Conservation (phyloP, 306 rosid species). For the Boehmeria nivea region DNA sequence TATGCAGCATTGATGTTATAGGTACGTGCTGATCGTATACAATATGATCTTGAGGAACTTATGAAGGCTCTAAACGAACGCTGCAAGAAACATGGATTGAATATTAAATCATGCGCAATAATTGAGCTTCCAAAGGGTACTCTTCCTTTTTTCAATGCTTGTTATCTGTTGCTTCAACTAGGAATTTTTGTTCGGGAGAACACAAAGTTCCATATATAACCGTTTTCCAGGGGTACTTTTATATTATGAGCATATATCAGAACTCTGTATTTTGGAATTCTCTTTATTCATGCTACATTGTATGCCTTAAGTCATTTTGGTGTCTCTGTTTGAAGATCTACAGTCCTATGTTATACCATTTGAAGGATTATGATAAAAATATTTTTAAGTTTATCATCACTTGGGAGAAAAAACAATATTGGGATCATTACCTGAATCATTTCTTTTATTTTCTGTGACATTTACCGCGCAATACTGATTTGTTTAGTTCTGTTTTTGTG, state of each 20-base stretch:
- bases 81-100: constrained; percentile 81
- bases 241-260: too few relatives aligned
- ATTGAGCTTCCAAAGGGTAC: constrained; percentile 82
- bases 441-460: too few relatives aligned
- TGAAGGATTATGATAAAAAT: too few relatives aligned
- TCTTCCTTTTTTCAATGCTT: neutral
- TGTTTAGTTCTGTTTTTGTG: constrained; percentile 21
- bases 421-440: too few relatives aligned
- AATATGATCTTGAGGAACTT: constrained; percentile 81
- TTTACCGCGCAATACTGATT: too few relatives aligned
- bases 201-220: neutral
- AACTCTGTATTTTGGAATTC: neutral
- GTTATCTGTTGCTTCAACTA: neutral
- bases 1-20: constrained; percentile 33
- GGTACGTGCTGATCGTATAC: constrained; percentile 96
- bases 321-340: too few relatives aligned
- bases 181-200: neutral
- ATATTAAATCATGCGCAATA: constrained; percentile 60
- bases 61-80: constrained; percentile 68
- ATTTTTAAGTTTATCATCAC: neutral
- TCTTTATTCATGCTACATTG: too few relatives aligned
- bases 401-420: too few relatives aligned
- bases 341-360: too few relatives aligned
- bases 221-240: too few relatives aligned
- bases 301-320: too few relatives aligned